Base-by-base conservation (phyloP, 2,329 filamentous ascomycete genomes). In the Ramularia collo-cygni region DNA sequence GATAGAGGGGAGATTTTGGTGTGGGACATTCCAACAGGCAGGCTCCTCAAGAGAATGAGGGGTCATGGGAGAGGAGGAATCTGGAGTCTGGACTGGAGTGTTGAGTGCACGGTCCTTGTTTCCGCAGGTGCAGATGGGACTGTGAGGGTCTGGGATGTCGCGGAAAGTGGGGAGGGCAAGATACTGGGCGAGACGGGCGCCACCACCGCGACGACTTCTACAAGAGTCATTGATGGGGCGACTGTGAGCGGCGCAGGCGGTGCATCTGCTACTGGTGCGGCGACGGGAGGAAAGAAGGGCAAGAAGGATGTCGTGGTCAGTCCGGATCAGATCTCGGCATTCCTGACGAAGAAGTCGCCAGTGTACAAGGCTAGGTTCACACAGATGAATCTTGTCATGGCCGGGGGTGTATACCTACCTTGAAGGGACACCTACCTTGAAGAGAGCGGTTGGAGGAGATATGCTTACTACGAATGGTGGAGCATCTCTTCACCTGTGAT, bases 301-400 rank as follows among this genome's bases (percentile, higher is more conserved):
- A 78, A 77, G 40, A 95, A 95, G 63, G 90, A 95, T 55, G 85
- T 88, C 3, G 85, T 86, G 55, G 83, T 95, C 31, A 89, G 83
- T 0, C 82, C 88, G 0, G 92, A 98, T 58, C 92, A 96, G 65
- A 93, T 98, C 65, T 87, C 80, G 49, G 89, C 86, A 1, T 96
- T 95, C 60, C 81, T 87, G 1, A 96, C 92, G 3, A 98, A 98
- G 75, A 95, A 94, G 67, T 90, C 84, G 12, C 89, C 90, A 0
- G 85, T 96, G 8, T 85, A 93, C 64, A 92, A 90, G 65, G 89
- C 94, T 38, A 79, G 83, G 57, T 95, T 95, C 56, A 96, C 92
- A 3, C 74, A 87, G 45, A 95, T 95, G 86, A 98, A 98, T 61
- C 65, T 96, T 50, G 83, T 95, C 9, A 72, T 96, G 46, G 88